phyloP scores from a whole-genome alignment of 306 rosid genomes.

The Begonia peltatifolia region DNA sequence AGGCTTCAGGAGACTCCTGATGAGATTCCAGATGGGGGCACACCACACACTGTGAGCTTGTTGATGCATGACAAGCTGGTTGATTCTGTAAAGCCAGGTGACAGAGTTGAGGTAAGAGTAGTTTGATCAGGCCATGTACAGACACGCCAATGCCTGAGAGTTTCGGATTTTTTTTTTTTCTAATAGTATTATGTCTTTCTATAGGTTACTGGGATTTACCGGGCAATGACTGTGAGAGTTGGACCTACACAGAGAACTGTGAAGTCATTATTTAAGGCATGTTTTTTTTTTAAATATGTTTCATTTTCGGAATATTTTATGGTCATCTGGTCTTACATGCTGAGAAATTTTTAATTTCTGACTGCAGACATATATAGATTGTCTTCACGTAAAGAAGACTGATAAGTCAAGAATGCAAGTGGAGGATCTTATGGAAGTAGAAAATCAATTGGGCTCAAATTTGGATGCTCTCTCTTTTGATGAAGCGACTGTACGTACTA shows the following conservation, averaged over 20 bases:
- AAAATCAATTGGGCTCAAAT: conserved; percentile 19
- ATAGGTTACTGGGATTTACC: conserved; percentile 85
- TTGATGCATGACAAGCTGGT: conserved; percentile 93
- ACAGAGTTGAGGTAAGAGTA: conserved; percentile 77
- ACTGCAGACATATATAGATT: conserved; percentile 81
- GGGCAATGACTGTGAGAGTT: conserved; percentile 94
- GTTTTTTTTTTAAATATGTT: conserved; percentile 1
- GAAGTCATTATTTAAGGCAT: conserved; percentile 82
- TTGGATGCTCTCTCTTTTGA: conserved; percentile 39
- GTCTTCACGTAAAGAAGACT: conserved; percentile 83
- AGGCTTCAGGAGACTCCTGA: conserved; percentile 97
- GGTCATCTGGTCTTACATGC: conserved; percentile 7
- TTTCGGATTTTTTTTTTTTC: conserved; percentile 8
- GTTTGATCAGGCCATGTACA: not conserved
- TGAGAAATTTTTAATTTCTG: conserved; percentile 6
- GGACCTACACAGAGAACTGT: conserved; percentile 96
- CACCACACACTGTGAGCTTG: conserved; percentile 95
- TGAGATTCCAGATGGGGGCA: conserved; percentile 97
- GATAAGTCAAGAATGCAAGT: conserved; percentile 81
- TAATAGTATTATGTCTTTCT: conserved; percentile 10
- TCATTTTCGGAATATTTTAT: not conserved
- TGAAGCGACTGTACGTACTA: conserved; percentile 41
- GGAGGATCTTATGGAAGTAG: conserved; percentile 52
- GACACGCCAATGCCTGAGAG: not conserved
- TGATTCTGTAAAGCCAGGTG: conserved; percentile 93